A percentile compares a stretch with the other conserved stretches of the same genome.
Evolutionary conservation across 352 stramenopile species (phyloP).

Genomic region (Pythium periplocum): DNA sequence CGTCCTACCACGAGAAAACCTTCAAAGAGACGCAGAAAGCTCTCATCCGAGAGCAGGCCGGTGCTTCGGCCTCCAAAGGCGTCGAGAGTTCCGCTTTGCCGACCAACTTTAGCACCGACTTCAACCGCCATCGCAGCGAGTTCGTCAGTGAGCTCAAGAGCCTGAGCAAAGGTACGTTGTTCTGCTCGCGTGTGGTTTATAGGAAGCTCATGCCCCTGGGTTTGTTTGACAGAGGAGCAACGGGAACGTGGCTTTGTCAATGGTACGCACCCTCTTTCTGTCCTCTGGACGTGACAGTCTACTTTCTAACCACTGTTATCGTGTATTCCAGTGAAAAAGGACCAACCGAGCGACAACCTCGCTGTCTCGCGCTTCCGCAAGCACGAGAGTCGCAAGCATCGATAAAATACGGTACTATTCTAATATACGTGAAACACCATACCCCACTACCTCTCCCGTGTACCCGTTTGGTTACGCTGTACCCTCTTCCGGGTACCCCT

Average conservation of each 20-base stretch:
- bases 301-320: conserved; percentile 4
- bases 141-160: conserved; percentile 68
- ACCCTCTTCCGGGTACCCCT: conserved; percentile 9
- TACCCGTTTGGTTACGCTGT: background rate
- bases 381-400: conserved; percentile 50
- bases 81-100: conserved; percentile 51
- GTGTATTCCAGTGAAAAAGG: conserved; percentile 37
- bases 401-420: conserved; percentile 15
- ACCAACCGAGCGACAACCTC: conserved; percentile 56
- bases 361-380: conserved; percentile 72
- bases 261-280: conserved; percentile 16
- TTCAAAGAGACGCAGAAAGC: conserved; percentile 42
- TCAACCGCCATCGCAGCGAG: conserved; percentile 64
- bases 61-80: conserved; percentile 12
- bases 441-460: too few species aligned
- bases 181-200: too few species aligned
- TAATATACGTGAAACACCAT: background rate
- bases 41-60: conserved; percentile 25
- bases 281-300: background rate
- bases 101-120: conserved; percentile 73
- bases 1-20: conserved; percentile 43
- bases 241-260: conserved; percentile 57
- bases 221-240: conserved; percentile 46
- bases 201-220: too few species aligned
- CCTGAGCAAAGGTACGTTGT: conserved; percentile 41